Base-by-base conservation (phyloP, 768 basidiomycete species). In the Leccinum arenicola region DNA sequence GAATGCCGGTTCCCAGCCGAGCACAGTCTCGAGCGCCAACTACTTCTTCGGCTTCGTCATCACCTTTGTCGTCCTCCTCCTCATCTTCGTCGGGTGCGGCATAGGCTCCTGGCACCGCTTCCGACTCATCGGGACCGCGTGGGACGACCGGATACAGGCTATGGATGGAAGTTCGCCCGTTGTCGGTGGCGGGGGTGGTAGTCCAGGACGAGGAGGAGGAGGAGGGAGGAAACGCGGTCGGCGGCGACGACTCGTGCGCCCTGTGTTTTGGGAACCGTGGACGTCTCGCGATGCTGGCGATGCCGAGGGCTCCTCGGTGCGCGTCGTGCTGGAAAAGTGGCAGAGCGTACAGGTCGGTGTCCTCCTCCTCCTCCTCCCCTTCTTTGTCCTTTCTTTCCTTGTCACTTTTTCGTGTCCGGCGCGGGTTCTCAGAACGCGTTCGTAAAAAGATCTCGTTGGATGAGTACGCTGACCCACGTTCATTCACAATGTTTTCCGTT, bases 81-180 rank as follows among this genome's bases (percentile, higher is more conserved):
- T 84, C 49, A 66, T 84, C 51, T 83, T 84, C 55, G 71, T 83
- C 9, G 79, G 75, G 4, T 84, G 82, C 52, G 82, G 81, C 8
- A 63, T 85, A 15, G 73, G 78, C 51, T 77, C 82, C 17, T 74
- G 83, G 59, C 70, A 80, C 49, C 68, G 82, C 17, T 66, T 73
- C 45, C 59, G 58, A 45, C 52, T 69, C 14, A 7, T 62, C 12
- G 61, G 63, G 25, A 57, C 63, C 0, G 58, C 59, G 0, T 73
- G 68, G 67, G 69, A 69, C n/a, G 56, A 50, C 0, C 60, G 50
- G 2, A 11, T 69, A 17, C 66, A 64, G 29, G 61, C 54, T 47
- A 58, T 67, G 51, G 66, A 64, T 0, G 61, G 58, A 1, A 47
- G 43, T 10, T 19, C 23, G 17, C 10, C 54, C 5, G 57, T 62